Evolutionary conservation across 208 protist species (phyloP).

Genomic region (Phytomonas sp.): DNA sequence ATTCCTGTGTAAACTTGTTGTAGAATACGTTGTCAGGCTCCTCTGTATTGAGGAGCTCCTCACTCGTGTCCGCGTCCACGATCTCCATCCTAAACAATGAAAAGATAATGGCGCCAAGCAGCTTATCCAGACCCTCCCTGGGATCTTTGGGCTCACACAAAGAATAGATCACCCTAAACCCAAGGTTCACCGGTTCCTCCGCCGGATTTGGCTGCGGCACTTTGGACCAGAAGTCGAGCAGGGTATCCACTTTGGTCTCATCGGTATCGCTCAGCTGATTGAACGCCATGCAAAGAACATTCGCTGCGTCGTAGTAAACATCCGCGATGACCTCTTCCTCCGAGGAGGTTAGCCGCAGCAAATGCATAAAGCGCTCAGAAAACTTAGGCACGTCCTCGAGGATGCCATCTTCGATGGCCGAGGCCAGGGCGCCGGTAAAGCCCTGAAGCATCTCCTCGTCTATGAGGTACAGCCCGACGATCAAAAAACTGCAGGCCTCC

Average conservation of each 20-base stretch:
- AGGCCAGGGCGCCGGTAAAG: conserved; percentile 54
- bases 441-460: conserved; percentile 73
- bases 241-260: conserved; percentile 42
- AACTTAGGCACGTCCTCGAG: conserved; percentile 84
- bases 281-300: conserved; percentile 66
- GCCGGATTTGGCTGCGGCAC: conserved; percentile 22
- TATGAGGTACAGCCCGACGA: conserved; percentile 62
- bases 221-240: conserved; percentile 75
- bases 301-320: conserved; percentile 76
- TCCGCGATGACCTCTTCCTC: conserved; percentile 55
- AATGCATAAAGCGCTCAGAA: conserved; percentile 75
- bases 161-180: conserved; percentile 38
- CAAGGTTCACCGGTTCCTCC: conserved; percentile 43
- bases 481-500: conserved; percentile 76
- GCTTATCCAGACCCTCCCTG: conserved; percentile 37
- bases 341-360: conserved; percentile 70
- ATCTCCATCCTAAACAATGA: conserved; percentile 55
- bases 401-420: conserved; percentile 72
- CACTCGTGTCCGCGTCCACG: conserved; percentile 41
- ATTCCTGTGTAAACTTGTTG: conserved; percentile 23
- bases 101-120: conserved; percentile 50
- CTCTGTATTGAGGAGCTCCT: conserved; percentile 22
- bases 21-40: conserved; percentile 24
- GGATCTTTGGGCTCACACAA: conserved; percentile 38
- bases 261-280: conserved; percentile 41